Evolutionary conservation across 225 moss, liverwort and hornwort species (phyloP).

Genomic region (Sphagnum contortum): DNA sequence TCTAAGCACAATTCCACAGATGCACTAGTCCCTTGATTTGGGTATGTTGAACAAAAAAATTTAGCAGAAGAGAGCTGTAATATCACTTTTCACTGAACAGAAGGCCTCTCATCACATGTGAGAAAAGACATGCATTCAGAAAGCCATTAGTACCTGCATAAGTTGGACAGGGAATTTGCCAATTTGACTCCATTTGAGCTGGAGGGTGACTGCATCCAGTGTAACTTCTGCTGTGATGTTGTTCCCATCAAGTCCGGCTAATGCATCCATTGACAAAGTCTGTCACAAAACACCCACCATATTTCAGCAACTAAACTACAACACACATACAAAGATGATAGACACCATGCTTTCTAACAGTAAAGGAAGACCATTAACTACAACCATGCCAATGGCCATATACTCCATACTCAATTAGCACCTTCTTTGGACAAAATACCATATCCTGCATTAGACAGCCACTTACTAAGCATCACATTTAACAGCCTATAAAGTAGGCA

Average conservation of each 20-base stretch:
- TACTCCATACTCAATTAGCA: too few species aligned
- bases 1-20: too few species aligned
- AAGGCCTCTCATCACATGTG: too few species aligned
- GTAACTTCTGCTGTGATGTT: slow-evolving; percentile 72
- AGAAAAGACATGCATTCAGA: too few species aligned
- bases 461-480: too few species aligned
- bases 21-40: too few species aligned
- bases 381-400: background rate
- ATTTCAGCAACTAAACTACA: background rate
- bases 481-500: too few species aligned
- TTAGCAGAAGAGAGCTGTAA: too few species aligned
- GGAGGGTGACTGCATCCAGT: slow-evolving; percentile 58
- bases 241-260: slow-evolving; percentile 48
- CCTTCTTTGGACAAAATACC: background rate
- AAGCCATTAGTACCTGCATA: background rate
- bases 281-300: slow-evolving; percentile 15
- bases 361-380: background rate
- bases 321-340: background rate
- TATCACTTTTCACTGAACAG: too few species aligned
- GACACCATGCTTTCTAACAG: too few species aligned
- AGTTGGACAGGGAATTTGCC: background rate
- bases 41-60: too few species aligned
- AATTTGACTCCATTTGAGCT: slow-evolving; percentile 75
- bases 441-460: too few species aligned
- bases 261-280: slow-evolving; percentile 79